Evolutionary conservation across 1,139 yeast genomes (phyloP), one percentile per base, ranked within the genome.

Genomic region (Yamadazyma epiphylla): DNA sequence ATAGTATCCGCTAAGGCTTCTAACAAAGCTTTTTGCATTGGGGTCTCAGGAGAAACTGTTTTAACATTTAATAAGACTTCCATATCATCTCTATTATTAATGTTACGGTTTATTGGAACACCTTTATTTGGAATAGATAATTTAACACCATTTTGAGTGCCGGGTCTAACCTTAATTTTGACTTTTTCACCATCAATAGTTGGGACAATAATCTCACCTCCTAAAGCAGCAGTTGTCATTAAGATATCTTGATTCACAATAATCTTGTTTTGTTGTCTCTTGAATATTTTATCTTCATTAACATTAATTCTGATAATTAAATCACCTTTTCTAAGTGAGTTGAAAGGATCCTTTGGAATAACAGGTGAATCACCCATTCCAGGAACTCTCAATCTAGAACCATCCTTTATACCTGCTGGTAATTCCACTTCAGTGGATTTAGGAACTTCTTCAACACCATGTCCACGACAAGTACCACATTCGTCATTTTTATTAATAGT

Each of bases 191-290:
- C 88, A 42, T 81, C 88, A 21, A 91, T 73, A 0, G 97, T 89
- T 22, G 97, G 97, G 10, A 91, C 78, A 27, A 82, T 76, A 17
- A 91, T 73, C 31, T 77, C 80, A 21, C 99, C 99, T 36, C 99
- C 99, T 29, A 91, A 67, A 0, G 96, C 91, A 2, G 98, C 98
- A 0, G 98, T 91, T 1, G 98, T 91, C 80, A 88, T 85, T 28
- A 94, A 82, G 32, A 91, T 78, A 27, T 77, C 77, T 30, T 80
- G 77, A 22, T 70, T 65, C 48, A 77, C 72, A 35, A 83, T 56
- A 39, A 91, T 70, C 48, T 83, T 77, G 37, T 73, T 67, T 25
- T 83, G 83, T 22, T 65, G 67, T 31, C 96, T 73, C 28, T 68
- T 64, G 58, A 89, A 91, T 21, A 67, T 58, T 19, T 80, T 71